Evolutionary conservation across 129 eudicot genomes (phyloP), one percentile per base, ranked within the genome.

Genomic region (Pulicaria dysenterica): DNA sequence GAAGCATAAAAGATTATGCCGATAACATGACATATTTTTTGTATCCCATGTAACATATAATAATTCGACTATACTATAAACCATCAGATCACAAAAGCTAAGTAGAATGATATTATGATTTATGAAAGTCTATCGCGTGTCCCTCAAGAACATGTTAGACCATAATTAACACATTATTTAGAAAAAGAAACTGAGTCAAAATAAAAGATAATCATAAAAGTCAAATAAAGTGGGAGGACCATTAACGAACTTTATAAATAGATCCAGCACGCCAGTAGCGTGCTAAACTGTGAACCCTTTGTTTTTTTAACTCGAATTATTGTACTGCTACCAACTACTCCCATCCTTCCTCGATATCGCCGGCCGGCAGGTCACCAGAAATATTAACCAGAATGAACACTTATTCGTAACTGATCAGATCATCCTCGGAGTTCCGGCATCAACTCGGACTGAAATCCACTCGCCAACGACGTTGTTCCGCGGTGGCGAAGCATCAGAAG

Each of bases 401-500:
- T 38, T 78, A 78, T 43, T 70, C 77, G n/a, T 78, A 78, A 31
- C 53, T 78, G 2, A 43, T 78, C 77, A 64, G 77, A 38, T 74
- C 78, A 11, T 45, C 81, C 7, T 73, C 85, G 1, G 66, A 59
- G n/a, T 83, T 62, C 75, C 65, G 82, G 15, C 80, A 80, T 56
- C 77, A 64, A 75, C 50, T 64, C 3, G 62, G 74, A 36, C 85
- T 82, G 73, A 74, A 78, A 49, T 11, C 71, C n/a, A 64, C 69
- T 31, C 63, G 72, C 44, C 53, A 77, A 19, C 64, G 71, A 36
- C 80, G 87, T 58, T 84, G 87, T 58, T 69, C 58, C 12, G 24
- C 70, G 0, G 48, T 80, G 49, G 85, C 80, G 13, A 88, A 85
- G 76, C 90, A 82, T 41, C 89, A 83, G 11, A 85, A 72, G 48